Percentiles rank a stretch among this genome's conserved stretches.
Conservation (phyloP, 257 asterid genomes). For the Agastache rugosa region DNA sequence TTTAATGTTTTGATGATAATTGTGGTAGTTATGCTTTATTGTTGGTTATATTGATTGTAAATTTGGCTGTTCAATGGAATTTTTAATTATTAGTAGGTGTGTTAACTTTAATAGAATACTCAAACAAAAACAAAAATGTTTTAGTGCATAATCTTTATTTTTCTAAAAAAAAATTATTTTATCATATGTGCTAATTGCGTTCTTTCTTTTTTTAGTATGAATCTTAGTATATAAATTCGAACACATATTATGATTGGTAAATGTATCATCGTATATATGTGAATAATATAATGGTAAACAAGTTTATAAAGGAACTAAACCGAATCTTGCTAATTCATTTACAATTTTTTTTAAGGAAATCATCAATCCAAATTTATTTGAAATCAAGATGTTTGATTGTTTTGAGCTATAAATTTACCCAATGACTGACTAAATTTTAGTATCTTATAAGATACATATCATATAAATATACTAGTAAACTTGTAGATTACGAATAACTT, state of each 20-base stretch:
- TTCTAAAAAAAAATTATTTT: background rate
- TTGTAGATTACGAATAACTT: background rate
- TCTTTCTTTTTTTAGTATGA: too few relatives aligned
- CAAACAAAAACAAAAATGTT: background rate
- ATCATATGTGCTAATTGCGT: too few relatives aligned
- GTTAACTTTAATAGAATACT: background rate
- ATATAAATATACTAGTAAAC: background rate
- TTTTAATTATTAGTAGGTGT: background rate
- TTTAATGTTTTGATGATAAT: conserved; percentile 3
- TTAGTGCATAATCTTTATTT: background rate
- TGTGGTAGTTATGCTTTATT: conserved; percentile 19
- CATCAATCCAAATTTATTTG: background rate
- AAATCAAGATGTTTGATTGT: too few relatives aligned
- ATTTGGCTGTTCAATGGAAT: background rate
- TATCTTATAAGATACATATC: background rate
- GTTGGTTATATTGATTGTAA: background rate
- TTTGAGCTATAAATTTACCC: too few relatives aligned
- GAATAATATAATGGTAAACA: too few relatives aligned
- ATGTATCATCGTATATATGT: too few relatives aligned
- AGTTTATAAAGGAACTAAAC: too few relatives aligned
- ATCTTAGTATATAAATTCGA: too few relatives aligned
- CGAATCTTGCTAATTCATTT: too few relatives aligned
- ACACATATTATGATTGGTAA: too few relatives aligned
- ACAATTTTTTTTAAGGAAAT: too few relatives aligned
- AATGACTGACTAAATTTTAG: too few relatives aligned